Percentiles rank a stretch among this genome's conserved stretches.
These are phyloP conservation scores for Circinella minor DNA, from an alignment of 371 early-diverging fungal genomes.

Conservation along the genomic window DNA sequence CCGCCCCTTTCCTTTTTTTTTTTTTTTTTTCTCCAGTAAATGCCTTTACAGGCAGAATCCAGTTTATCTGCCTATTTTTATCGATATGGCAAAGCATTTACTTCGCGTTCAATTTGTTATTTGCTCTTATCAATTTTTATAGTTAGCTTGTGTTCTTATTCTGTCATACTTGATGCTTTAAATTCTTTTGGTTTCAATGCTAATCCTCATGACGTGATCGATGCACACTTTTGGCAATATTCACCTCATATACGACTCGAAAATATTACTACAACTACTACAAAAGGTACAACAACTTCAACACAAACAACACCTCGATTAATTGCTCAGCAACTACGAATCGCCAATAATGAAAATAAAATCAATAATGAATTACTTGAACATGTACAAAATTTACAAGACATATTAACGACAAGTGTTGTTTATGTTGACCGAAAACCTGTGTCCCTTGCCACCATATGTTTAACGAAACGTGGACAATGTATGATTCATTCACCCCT, in stretches of 20 bases:
- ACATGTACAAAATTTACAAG: conserved; percentile 25
- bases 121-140: conserved; percentile 55
- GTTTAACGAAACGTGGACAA: conserved; percentile 23
- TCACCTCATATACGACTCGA: conserved; percentile 29
- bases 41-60: conserved; percentile 33
- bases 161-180: conserved; percentile 41
- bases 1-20: not conserved
- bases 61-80: conserved; percentile 51
- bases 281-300: not conserved
- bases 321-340: conserved; percentile 41
- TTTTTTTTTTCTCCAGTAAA: conserved; percentile 10
- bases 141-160: conserved; percentile 58
- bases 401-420: conserved; percentile 24
- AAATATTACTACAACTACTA: conserved; percentile 3
- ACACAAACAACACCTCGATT: conserved; percentile 30
- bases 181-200: conserved; percentile 21
- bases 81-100: conserved; percentile 64
- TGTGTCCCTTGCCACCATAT: conserved; percentile 27
- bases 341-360: conserved; percentile 20
- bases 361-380: conserved; percentile 25
- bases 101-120: conserved; percentile 53
- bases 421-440: conserved; percentile 27
- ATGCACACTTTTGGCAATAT: conserved; percentile 37
- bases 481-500: conserved; percentile 67
- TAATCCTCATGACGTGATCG: conserved; percentile 18